Base-by-base conservation (phyloP, 352 stramenopile genomes). In the Phytophthora constricta region DNA sequence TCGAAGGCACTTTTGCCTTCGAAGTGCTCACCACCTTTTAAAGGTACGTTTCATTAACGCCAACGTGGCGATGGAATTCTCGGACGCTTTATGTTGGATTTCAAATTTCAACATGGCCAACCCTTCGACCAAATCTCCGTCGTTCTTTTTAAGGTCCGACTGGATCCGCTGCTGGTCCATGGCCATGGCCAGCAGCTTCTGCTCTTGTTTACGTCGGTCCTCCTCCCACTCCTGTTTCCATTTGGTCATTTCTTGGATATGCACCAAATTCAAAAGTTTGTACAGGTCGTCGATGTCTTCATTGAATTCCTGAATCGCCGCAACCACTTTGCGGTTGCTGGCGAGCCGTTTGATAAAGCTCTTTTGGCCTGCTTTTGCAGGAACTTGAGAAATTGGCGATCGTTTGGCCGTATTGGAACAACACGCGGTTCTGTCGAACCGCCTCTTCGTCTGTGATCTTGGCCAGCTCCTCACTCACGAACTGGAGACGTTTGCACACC, bases 241-340 rank as follows among this genome's bases (percentile, higher is more conserved):
- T 16, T 65, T 75, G 41, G 39, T 41, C 66, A 71, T 79, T 42
- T 71, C 50, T 22, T 71, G 51, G n/a, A 71, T 55, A 13, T 67
- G 55, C 39, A 59, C 62, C 0, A 71, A 25, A 20, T 68, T 72
- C 19, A 72, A 28, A 8, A 68, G 45, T 25, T 62, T 70, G 56
- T 68, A 62, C 25, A 75, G 22, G 25, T 75, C 51, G 45, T 75
- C 62, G 37, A 75, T 66, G 37, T 75, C 56, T 42, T 75, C 56
- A 23, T 67, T 70, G 22, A 72, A 72, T n/a, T 59, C 20, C 33
- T 61, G 58, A 39, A 72, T 72, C 26, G 64, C 58, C 8, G 28
- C 64, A 50, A 72, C 50, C 31, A 68, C 64, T 39, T 72, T 72
- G 33, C 64, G 58, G 51, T 72, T 72, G 26, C 50, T 72, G 2